Conservation (phyloP, 148 eudicot species). For the Chenopodium berlandieri region DNA sequence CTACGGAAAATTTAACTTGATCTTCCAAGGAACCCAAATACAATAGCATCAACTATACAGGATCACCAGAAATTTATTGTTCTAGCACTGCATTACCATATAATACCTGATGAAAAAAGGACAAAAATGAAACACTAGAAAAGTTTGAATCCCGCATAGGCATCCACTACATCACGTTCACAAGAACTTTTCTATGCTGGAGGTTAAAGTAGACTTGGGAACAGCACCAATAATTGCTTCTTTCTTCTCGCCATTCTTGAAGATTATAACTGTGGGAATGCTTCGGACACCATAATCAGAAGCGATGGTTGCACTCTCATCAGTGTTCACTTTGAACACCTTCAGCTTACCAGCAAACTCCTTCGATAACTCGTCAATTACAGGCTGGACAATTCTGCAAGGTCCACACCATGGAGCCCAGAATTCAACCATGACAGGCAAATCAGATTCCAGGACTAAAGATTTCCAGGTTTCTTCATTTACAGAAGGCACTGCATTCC, state of each 20-base stretch:
- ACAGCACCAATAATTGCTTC: conserved; percentile 92
- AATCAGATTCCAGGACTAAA: conserved; percentile 55
- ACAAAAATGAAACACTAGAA: conserved; percentile 10
- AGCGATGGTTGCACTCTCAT: conserved; percentile 70
- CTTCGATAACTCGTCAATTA: conserved; percentile 72
- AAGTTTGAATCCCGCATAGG: conserved; percentile 2
- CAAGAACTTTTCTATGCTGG: conserved; percentile 78
- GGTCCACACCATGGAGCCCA: conserved; percentile 99
- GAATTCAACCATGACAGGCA: conserved; percentile 77
- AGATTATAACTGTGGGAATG: conserved; percentile 86
- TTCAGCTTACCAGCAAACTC: conserved; percentile 71
- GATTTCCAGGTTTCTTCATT: conserved; percentile 60
- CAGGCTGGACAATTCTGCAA: conserved; percentile 82
- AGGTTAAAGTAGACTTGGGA: conserved; percentile 66
- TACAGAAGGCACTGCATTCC: conserved; percentile 59
- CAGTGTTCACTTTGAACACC: conserved; percentile 86
- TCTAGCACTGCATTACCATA: conserved; percentile 16
- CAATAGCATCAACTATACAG: conserved; percentile 33
- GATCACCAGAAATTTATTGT: conserved; percentile 23
- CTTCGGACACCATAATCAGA: conserved; percentile 78
- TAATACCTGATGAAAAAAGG: neutral
- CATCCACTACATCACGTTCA: conserved; percentile 28
- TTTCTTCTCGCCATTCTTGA: conserved; percentile 90
- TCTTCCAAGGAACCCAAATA: conserved; percentile 9
- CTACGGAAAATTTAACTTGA: conserved; percentile 12